Conservation (phyloP, 2,329 filamentous ascomycete genomes). For the Ceratocystis diversiconidia region DNA sequence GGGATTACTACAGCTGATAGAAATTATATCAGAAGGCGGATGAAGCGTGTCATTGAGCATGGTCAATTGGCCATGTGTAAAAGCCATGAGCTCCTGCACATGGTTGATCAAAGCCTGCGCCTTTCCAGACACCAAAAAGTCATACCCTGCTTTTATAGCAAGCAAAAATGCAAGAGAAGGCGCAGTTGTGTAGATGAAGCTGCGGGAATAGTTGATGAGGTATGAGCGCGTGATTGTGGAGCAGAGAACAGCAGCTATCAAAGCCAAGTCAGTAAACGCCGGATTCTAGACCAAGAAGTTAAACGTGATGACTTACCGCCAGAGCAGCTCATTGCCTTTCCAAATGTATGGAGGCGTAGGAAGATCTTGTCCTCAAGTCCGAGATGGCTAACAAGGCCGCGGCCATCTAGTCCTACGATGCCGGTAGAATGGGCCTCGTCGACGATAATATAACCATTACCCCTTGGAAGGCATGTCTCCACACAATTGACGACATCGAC, state of each 20-base stretch:
- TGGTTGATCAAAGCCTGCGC: slow-evolving; percentile 29
- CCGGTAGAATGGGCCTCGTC: slow-evolving; percentile 58
- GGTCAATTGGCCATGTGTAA: slow-evolving; percentile 32
- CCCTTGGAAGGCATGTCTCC: slow-evolving; percentile 38
- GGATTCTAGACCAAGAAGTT: background rate
- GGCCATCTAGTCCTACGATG: slow-evolving; percentile 39
- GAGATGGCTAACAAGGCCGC: slow-evolving; percentile 43
- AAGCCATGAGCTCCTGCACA: slow-evolving; percentile 33
- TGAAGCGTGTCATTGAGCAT: slow-evolving; percentile 26
- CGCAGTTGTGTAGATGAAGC: slow-evolving; percentile 60
- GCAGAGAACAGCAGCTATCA: slow-evolving; percentile 43
- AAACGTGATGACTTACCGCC: slow-evolving; percentile 40
- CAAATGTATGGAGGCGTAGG: slow-evolving; percentile 49
- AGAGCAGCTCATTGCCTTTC: slow-evolving; percentile 52
- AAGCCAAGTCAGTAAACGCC: slow-evolving; percentile 19
- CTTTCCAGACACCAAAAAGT: slow-evolving; percentile 37
- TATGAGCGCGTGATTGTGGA: slow-evolving; percentile 45
- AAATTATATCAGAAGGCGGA: background rate
- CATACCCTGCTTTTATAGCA: slow-evolving; percentile 43
- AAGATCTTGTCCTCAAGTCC: slow-evolving; percentile 42
- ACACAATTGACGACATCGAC: slow-evolving; percentile 43
- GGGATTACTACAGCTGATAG: slow-evolving; percentile 23
- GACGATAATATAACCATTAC: slow-evolving; percentile 49
- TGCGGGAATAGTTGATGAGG: slow-evolving; percentile 62
- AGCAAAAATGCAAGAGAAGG: slow-evolving; percentile 47